Base-by-base conservation (phyloP, 371 early-diverging fungal species). In the Vairimorpha ceranae region DNA sequence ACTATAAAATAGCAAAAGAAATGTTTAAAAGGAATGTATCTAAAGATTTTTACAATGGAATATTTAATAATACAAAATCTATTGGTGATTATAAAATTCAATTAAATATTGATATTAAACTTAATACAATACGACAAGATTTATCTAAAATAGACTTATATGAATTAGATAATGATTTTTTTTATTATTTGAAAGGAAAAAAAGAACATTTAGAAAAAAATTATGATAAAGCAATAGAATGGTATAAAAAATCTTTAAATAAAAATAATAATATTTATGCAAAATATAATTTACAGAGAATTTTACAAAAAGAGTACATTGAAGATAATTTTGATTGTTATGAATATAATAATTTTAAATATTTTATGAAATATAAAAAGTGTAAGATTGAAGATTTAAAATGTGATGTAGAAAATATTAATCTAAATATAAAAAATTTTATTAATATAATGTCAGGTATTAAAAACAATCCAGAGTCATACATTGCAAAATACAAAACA, bases 181-280 rank as follows among this genome's bases (percentile, higher is more conserved):
- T 74, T n/a, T 29, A 64, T 12, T 78, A 78, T 64, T 32, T 75
- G 19, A 66, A 64, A 43, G 79, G 75, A 19, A 78, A 71, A 51
- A 69, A 71, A 27, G 56, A 70, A 19, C 79, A 78, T 54, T 21
- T 64, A 25, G 29, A 38, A 19, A 32, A 48, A 27, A 27, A 58
- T 32, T 52, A 61, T 58, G 67, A 71, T 23, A 33, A 43, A n/a
- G 79, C 79, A 29, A 38, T 32, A 30, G 38, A 71, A 8, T 75
- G 21, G 8, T 78, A 78, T 52, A 56, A 71, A 30, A 58, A 65
- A 30, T 60, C 66, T 19, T 29, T 75, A 23, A 61, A 17, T 48
- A n/a, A 15, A 21, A 21, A 29, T 4, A 71, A 75, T 41, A 48
- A 48, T 48, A 7, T 75, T 27, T 70, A 63, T 15, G 59, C 72